Percentiles rank a stretch among this genome's conserved stretches.
Evolutionary conservation across 345 rosid genomes (phyloP).

Genomic region (Triadica sebifera): DNA sequence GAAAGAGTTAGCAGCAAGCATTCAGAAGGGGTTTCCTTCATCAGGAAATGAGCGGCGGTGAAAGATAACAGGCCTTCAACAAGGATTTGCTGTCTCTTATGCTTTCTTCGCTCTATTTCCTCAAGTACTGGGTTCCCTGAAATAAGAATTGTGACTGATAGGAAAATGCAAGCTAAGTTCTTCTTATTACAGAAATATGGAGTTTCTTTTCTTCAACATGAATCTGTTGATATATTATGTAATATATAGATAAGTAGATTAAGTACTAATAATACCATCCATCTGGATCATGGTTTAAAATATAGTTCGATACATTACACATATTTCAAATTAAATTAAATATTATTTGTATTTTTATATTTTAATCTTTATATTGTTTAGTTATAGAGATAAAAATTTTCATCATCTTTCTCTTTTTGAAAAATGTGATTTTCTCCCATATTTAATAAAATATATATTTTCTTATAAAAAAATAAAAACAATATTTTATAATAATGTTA

Average conservation of each 20-base stretch:
- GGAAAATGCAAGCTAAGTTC: not conserved
- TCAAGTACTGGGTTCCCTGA: not conserved
- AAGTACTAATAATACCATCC: not conserved
- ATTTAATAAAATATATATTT: too few species aligned
- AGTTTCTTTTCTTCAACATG: not conserved
- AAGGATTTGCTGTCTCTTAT: not conserved
- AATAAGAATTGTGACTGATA: conserved; percentile 16
- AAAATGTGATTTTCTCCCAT: too few species aligned
- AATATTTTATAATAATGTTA: too few species aligned
- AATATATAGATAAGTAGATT: conserved; percentile 13
- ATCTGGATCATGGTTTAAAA: too few species aligned
- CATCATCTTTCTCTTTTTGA: too few species aligned
- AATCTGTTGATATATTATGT: conserved; percentile 10
- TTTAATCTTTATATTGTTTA: too few species aligned
- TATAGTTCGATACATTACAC: too few species aligned
- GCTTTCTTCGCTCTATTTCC: not conserved
- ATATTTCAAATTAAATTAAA: too few species aligned
- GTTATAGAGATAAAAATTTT: too few species aligned
- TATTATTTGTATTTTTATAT: too few species aligned
- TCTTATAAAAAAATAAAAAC: too few species aligned
- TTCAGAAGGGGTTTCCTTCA: conserved; percentile 67
- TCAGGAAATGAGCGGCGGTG: conserved; percentile 39
- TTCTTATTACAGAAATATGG: not conserved
- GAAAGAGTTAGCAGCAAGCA: conserved; percentile 76
- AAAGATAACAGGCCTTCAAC: not conserved